Percentiles rank a stretch among this genome's conserved stretches.
Conservation (phyloP, 345 rosid genomes). For the Schrenkiella parvula region DNA sequence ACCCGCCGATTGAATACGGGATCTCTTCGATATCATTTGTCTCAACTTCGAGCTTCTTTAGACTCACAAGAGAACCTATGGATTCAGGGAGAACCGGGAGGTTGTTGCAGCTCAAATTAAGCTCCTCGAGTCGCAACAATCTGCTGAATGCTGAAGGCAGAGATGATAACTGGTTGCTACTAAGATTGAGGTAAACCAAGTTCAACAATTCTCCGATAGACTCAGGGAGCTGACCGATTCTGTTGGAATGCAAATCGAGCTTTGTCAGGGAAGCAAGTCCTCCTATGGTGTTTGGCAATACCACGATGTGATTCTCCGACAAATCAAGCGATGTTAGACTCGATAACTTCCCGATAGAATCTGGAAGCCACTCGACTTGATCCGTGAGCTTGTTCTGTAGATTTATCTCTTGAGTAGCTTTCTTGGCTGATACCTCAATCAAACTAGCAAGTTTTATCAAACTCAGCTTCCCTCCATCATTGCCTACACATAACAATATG, state of each 20-base stretch:
- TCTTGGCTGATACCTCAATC: slow-evolving; percentile 82
- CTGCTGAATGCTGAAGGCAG: slow-evolving; percentile 66
- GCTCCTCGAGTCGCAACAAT: slow-evolving; percentile 72
- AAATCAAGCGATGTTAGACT: slow-evolving; percentile 60
- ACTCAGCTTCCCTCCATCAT: slow-evolving; percentile 81
- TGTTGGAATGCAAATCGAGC: slow-evolving; percentile 79
- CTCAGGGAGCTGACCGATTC: slow-evolving; percentile 65
- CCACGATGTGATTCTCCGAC: slow-evolving; percentile 72
- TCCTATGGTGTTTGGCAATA: slow-evolving; percentile 70
- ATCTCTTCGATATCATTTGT: slow-evolving; percentile 87
- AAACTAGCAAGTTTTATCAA: slow-evolving; percentile 88
- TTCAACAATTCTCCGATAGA: slow-evolving; percentile 73
- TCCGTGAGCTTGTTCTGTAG: slow-evolving; percentile 78
- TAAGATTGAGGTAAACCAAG: slow-evolving; percentile 58
- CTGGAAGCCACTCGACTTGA: slow-evolving; percentile 93
- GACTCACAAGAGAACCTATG: slow-evolving; percentile 64
- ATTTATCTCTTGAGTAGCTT: slow-evolving; percentile 66
- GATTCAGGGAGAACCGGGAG: slow-evolving; percentile 63
- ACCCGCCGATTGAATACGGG: slow-evolving; percentile 72
- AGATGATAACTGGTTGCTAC: slow-evolving; percentile 76
- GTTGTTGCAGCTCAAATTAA: slow-evolving; percentile 70
- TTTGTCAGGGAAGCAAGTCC: slow-evolving; percentile 71
- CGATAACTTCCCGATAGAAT: slow-evolving; percentile 79
- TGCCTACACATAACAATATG: slow-evolving; percentile 46
- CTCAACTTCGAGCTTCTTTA: slow-evolving; percentile 70